Conservation (phyloP, 2,329 filamentous ascomycete genomes). For the Colletotrichum trifolii region DNA sequence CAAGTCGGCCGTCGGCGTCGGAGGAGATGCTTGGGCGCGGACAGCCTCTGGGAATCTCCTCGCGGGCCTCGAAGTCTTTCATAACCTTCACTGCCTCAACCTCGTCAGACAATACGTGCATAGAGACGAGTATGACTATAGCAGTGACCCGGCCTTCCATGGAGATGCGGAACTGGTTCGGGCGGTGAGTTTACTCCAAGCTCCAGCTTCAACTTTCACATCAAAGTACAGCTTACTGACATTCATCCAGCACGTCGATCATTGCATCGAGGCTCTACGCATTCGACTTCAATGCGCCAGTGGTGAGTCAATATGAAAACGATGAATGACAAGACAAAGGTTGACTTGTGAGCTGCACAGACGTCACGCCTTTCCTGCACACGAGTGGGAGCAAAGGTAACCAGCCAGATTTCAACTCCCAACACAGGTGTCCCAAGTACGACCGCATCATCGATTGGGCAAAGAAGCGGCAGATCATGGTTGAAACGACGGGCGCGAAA, state of each 20-base stretch:
- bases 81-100: constrained; percentile 64
- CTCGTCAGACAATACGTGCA: constrained; percentile 46
- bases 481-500: background rate
- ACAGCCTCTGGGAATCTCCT: constrained; percentile 18
- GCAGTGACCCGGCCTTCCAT: constrained; percentile 21
- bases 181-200: constrained; percentile 7
- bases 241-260: constrained; percentile 16
- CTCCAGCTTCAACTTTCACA: background rate
- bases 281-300: constrained; percentile 15
- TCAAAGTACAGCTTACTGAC: background rate
- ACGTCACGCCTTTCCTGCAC: constrained; percentile 26
- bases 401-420: constrained; percentile 25
- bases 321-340: background rate
- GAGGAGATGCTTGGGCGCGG: constrained; percentile 17
- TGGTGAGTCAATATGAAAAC: background rate
- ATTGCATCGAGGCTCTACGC: constrained; percentile 26
- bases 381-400: constrained; percentile 14
- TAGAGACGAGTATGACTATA: constrained; percentile 22
- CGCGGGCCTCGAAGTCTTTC: constrained; percentile 65
- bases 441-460: constrained; percentile 26
- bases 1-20: constrained; percentile 11
- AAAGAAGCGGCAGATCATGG: constrained; percentile 23
- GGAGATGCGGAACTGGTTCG: constrained; percentile 19
- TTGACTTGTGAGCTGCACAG: background rate
- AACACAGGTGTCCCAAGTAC: constrained; percentile 28